phyloP scores from a whole-genome alignment of 2,329 filamentous ascomycete species.

The Hypoxylon sp. region DNA sequence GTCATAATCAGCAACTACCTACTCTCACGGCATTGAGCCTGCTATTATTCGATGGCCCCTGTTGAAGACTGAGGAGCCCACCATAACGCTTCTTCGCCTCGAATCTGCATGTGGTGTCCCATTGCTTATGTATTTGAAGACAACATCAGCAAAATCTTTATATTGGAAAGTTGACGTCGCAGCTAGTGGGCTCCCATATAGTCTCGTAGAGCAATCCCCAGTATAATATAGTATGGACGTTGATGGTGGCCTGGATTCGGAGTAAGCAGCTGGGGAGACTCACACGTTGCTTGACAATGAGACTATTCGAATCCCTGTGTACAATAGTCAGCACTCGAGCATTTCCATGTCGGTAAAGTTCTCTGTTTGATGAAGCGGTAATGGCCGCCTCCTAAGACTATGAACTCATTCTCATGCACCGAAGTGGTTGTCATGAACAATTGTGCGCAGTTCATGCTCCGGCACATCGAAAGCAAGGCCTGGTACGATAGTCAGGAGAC shows the following conservation, averaged over 20 bases:
- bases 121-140: neutral
- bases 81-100: constrained; percentile 3
- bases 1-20: neutral
- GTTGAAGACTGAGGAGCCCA: neutral
- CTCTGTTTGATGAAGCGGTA: constrained; percentile 1
- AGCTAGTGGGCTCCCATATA: neutral
- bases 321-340: neutral
- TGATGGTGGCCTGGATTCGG: neutral
- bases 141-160: constrained; percentile 3
- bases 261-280: neutral
- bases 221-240: neutral
- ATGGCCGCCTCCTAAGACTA: neutral
- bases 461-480: neutral
- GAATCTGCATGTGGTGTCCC: constrained; percentile 4
- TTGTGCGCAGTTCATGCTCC: neutral
- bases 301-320: neutral
- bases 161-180: neutral
- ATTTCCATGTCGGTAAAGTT: neutral
- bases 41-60: neutral
- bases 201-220: neutral
- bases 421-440: neutral
- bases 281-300: neutral
- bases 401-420: constrained; percentile 5
- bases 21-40: neutral
- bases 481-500: constrained; percentile 21